Evolutionary conservation across 1,139 yeast species (phyloP).

Genomic region (Nakaseomyces bracarensis): DNA sequence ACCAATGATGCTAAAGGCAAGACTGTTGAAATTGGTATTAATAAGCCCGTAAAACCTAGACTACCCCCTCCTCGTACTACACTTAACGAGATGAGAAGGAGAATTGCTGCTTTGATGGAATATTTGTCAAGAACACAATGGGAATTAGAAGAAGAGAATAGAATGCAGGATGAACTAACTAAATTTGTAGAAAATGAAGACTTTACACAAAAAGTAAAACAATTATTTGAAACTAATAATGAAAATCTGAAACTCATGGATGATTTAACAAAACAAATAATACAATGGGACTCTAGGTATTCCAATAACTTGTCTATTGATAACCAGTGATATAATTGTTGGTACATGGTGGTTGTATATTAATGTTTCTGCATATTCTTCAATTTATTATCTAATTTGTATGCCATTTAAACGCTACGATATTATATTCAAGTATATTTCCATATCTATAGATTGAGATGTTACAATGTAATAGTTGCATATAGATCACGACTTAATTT

Average conservation of each 20-base stretch:
- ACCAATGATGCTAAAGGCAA: conserved; percentile 12
- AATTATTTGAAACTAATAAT: conserved; percentile 42
- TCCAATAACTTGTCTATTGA: conserved; percentile 12
- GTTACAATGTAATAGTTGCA: too few relatives aligned
- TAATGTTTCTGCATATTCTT: background rate
- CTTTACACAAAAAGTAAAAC: conserved; percentile 31
- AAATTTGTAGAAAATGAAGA: conserved; percentile 38
- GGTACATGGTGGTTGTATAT: background rate
- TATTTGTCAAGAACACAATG: conserved; percentile 78
- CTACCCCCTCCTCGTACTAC: conserved; percentile 68
- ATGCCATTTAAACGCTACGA: too few relatives aligned
- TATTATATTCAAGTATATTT: too few relatives aligned
- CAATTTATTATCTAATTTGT: too few relatives aligned
- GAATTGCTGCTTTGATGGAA: conserved; percentile 85
- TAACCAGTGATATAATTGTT: background rate
- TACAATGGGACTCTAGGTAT: conserved; percentile 70
- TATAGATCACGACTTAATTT: too few relatives aligned
- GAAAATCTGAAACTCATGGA: conserved; percentile 62
- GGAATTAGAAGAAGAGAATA: conserved; percentile 67
- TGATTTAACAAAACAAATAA: conserved; percentile 54
- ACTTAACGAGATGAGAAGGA: conserved; percentile 71
- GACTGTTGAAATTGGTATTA: conserved; percentile 34
- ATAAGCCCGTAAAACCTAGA: conserved; percentile 73
- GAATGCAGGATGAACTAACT: conserved; percentile 44
- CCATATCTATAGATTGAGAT: too few relatives aligned